A percentile compares a stretch with the other conserved stretches of the same genome.
Evolutionary conservation across 1,284 basidiomycete genomes (phyloP).

Genomic region (Apiotrichum siamense): DNA sequence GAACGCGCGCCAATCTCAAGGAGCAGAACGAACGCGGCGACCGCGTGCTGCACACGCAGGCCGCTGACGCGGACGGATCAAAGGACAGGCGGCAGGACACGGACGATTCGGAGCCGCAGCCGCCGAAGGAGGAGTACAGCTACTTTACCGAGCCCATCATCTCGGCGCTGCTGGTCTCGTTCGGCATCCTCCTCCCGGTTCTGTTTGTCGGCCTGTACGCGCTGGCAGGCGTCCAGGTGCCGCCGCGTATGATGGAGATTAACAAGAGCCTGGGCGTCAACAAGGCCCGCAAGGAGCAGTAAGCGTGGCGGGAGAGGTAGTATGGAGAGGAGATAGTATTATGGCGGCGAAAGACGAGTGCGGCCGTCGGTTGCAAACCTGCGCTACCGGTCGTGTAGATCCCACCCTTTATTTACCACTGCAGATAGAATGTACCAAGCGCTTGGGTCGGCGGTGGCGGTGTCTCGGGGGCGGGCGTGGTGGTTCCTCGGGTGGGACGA

Average conservation of each 20-base stretch:
- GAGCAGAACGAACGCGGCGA: constrained; percentile 17
- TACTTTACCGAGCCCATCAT: constrained; percentile 74
- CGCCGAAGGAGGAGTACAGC: constrained; percentile 57
- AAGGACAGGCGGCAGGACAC: constrained; percentile 56
- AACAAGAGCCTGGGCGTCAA: constrained; percentile 49
- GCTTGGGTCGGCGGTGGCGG: too few species aligned
- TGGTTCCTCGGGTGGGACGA: too few species aligned
- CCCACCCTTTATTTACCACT: too few species aligned
- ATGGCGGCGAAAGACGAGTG: too few species aligned
- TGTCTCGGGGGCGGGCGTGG: too few species aligned
- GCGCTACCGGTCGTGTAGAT: too few species aligned
- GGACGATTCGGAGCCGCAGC: constrained; percentile 1
- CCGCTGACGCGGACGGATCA: constrained; percentile 64
- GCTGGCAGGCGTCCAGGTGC: constrained; percentile 67
- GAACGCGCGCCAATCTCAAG: constrained; percentile 20
- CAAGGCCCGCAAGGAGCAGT: constrained; percentile 73
- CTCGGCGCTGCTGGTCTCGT: constrained; percentile 58
- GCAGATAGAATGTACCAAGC: too few species aligned
- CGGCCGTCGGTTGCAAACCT: too few species aligned
- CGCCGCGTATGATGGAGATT: constrained; percentile 45
- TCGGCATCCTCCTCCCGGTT: constrained; percentile 68
- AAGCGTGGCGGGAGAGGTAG: constrained; percentile 16
- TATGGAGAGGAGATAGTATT: not conserved
- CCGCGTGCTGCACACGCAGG: not conserved
- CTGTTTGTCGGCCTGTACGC: constrained; percentile 61